Base-by-base conservation (phyloP, 2,329 filamentous ascomycete species). In the Escovopsis weberi region DNA sequence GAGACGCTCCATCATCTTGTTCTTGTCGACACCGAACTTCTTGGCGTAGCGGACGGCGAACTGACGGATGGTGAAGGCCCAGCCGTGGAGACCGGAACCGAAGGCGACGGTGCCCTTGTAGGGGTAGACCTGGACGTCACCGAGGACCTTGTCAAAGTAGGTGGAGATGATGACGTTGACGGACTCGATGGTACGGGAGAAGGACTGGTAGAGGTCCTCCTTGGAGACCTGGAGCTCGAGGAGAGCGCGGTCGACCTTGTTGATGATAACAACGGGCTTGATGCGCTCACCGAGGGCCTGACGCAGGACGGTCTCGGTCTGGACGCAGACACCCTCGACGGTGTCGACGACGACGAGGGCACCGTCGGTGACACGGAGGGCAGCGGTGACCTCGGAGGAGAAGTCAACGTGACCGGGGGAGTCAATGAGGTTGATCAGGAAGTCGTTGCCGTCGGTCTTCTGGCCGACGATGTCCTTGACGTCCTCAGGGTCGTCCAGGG, bases 1-100 rank as follows among this genome's bases (percentile, higher is more conserved):
- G 57, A 98, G 86, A 82, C 91, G 87, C 76, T 95, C 86, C 85
- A 96, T 94, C 91, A 98, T 95, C 86, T 96, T 96, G 75, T 81
- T 83, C 70, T 88, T 88, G 81, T 98, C 89, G 59, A 98, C 91
- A 83, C 91, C 91, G 61, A 98, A 98, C 75, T 98, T 98, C 87
- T 96, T 96, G 71, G 89, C 84, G 69, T 98, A 98, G 61, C 82
- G 80, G 64, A 78, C 68, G 58, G 91, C 91, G 70, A 98, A 98
- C 71, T 98, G 91, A 63, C 91, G 85, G 74, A 96, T 73, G 61
- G 91, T 98, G 82, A 98, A 98, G 62, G 87, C 89, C 91, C 91
- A 98, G 69, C 91, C 91, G 77, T 98, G 91, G 52, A 96, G 88
- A 83, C 89, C 91, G 69, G 91, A 96, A 72, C 88, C 91, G 76